Conservation (phyloP, 2,329 filamentous ascomycete genomes). For the Alternaria triticina region DNA sequence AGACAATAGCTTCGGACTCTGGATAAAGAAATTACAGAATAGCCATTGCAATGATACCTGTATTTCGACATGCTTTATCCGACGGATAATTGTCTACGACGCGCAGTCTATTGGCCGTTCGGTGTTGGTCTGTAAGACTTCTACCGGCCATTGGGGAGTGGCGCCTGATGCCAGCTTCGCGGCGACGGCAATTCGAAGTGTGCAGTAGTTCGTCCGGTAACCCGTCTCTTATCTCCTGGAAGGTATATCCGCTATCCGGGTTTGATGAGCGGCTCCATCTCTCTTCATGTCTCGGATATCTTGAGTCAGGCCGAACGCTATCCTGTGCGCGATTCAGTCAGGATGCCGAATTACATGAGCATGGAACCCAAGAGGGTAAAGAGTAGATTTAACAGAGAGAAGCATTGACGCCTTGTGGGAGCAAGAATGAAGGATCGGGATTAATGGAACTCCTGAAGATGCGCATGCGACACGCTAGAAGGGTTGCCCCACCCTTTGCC, state of each 20-base stretch:
- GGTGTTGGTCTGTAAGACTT: background rate
- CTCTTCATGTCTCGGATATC: background rate
- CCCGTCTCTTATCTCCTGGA: background rate
- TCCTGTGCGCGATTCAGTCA: background rate
- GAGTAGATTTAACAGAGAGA: background rate
- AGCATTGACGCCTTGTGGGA: background rate
- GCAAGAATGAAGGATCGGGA: background rate
- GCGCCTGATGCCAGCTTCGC: background rate
- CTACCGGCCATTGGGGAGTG: background rate
- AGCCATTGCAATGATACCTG: background rate
- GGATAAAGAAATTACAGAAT: no score
- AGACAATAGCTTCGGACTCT: no score
- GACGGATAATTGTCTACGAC: background rate
- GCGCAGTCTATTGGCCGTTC: background rate
- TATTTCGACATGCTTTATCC: accelerated
- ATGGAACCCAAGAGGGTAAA: background rate
- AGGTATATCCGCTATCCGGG: background rate
- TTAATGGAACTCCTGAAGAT: background rate
- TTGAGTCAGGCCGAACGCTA: background rate
- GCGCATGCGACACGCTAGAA: conserved; percentile 6
- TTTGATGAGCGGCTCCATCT: background rate
- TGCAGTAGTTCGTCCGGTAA: background rate
- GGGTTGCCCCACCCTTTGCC: background rate
- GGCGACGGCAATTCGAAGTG: background rate
- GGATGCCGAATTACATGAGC: background rate